A percentile compares a stretch with the other conserved stretches of the same genome.
Conservation (phyloP, 352 stramenopile genomes). For the Phytopythium oedochilum region DNA sequence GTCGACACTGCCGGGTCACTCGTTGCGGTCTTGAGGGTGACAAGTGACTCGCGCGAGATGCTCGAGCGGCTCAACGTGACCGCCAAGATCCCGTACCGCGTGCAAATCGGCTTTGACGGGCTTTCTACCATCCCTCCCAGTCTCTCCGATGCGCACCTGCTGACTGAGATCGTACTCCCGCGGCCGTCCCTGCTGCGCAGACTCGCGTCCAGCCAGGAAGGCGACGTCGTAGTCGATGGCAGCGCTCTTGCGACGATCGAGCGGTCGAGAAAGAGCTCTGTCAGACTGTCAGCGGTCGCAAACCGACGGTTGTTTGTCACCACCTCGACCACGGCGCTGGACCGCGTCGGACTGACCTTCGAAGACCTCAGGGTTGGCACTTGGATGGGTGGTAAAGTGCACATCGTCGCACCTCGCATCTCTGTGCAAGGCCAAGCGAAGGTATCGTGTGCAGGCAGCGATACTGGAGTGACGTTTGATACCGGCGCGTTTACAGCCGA, state of each 20-base stretch:
- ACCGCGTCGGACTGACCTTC: not conserved
- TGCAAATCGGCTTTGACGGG: constrained; percentile 14
- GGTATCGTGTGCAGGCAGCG: not conserved
- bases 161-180: constrained; percentile 24
- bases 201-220: constrained; percentile 8
- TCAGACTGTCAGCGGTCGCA: not conserved
- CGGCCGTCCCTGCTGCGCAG: constrained; percentile 14
- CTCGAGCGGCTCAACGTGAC: constrained; percentile 14
- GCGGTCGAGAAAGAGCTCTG: not conserved
- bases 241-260: not conserved
- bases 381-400: not conserved
- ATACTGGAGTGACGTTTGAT: not conserved
- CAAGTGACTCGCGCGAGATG: constrained; percentile 11
- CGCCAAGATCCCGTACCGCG: constrained; percentile 10
- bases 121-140: constrained; percentile 2
- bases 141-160: constrained; percentile 9
- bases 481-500: not conserved
- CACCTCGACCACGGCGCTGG: not conserved
- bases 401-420: not conserved
- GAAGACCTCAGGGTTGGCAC: not conserved
- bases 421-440: not conserved
- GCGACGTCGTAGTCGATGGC: constrained; percentile 15
- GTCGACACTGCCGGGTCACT: constrained; percentile 7
- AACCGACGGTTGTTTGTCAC: not conserved
- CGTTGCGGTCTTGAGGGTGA: constrained; percentile 12